phyloP scores from a whole-genome alignment of 495 filamentous ascomycete species.

The Chaetomium cochliodes region DNA sequence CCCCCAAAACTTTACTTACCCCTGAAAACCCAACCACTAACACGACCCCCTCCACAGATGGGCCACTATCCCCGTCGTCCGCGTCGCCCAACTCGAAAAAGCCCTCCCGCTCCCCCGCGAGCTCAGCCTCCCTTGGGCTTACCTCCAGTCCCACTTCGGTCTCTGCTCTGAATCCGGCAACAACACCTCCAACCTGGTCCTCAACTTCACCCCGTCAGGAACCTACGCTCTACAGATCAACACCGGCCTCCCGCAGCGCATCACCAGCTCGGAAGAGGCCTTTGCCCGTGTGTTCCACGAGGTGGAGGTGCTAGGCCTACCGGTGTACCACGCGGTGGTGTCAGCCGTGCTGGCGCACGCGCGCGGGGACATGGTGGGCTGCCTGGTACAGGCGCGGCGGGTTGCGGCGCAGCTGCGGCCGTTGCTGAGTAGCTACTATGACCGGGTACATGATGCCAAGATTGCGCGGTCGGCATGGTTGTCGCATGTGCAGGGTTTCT shows the following conservation, averaged over 20 bases:
- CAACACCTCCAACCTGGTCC: conserved; percentile 38
- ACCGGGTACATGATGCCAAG: conserved; percentile 24
- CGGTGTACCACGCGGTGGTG: conserved; percentile 40
- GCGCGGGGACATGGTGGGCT: conserved; percentile 24
- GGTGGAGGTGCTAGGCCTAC: conserved; percentile 36
- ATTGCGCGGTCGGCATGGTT: conserved; percentile 40
- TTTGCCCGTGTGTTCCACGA: conserved; percentile 38
- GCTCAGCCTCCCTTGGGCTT: conserved; percentile 41
- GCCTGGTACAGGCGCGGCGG: conserved; percentile 25
- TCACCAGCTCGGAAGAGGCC: conserved; percentile 37
- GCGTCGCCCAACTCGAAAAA: conserved; percentile 43
- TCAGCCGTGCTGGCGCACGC: conserved; percentile 30
- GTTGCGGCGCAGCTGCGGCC: conserved; percentile 32
- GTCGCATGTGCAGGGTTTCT: conserved; percentile 45
- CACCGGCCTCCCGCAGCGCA: conserved; percentile 29
- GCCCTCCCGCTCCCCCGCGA: conserved; percentile 38
- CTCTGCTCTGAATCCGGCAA: conserved; percentile 41
- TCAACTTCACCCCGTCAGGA: conserved; percentile 35
- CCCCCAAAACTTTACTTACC: neutral
- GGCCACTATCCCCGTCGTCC: conserved; percentile 45
- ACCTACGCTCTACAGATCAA: conserved; percentile 38
- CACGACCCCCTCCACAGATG: conserved; percentile 31
- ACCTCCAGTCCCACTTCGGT: conserved; percentile 40
- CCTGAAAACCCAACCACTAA: neutral
- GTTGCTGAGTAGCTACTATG: conserved; percentile 37